Evolutionary conservation across 2,329 filamentous ascomycete genomes (phyloP).

Genomic region (Botrytis pseudocinerea): DNA sequence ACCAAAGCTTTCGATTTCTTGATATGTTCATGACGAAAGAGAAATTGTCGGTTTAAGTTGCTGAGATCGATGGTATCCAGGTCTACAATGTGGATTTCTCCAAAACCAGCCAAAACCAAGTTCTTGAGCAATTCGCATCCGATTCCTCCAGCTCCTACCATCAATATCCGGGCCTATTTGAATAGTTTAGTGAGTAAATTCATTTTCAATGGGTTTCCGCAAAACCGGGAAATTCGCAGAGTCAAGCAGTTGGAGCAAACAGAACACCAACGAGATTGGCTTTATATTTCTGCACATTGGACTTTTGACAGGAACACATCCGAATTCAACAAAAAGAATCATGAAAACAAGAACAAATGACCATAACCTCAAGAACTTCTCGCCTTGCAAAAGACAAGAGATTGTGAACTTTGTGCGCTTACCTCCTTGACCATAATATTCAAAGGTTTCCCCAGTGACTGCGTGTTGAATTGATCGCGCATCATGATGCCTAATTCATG

Average conservation of each 20-base stretch:
- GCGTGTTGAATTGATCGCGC: conserved; percentile 58
- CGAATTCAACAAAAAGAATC: neutral
- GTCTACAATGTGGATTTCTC: conserved; percentile 91
- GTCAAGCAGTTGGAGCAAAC: neutral
- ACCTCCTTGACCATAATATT: conserved; percentile 71
- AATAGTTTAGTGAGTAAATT: conserved; percentile 41
- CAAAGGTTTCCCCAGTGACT: conserved; percentile 66
- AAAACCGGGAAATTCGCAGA: conserved; percentile 20
- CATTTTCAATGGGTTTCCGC: conserved; percentile 3
- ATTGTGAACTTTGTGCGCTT: conserved; percentile 30
- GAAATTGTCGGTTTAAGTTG: conserved; percentile 96
- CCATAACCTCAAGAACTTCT: neutral
- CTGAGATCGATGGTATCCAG: conserved; percentile 98
- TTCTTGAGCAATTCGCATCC: conserved; percentile 98
- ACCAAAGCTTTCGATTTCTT: conserved; percentile 95
- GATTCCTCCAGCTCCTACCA: conserved; percentile 96
- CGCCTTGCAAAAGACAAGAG: neutral
- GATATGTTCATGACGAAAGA: conserved; percentile 95
- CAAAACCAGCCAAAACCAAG: conserved; percentile 86
- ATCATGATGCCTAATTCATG: conserved; percentile 32
- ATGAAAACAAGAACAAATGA: neutral
- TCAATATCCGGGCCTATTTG: conserved; percentile 75
- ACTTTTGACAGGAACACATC: no score
- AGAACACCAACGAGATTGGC: neutral
- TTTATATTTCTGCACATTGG: neutral